phyloP scores from a whole-genome alignment of 129 eudicot species.

The Helichrysum umbraculigerum region DNA sequence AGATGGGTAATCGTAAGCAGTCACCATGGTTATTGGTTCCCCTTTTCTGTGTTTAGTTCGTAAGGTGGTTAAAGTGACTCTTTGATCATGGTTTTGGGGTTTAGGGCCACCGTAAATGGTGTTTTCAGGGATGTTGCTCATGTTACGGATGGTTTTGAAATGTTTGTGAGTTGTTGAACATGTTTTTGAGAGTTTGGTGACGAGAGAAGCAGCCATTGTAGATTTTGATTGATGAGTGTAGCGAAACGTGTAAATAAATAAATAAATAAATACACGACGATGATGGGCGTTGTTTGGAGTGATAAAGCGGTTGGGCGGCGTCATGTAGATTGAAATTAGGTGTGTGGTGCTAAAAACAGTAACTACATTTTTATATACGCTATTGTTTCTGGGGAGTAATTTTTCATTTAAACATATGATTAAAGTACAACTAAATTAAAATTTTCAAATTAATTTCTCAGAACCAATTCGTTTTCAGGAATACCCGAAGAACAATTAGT shows the following conservation, averaged over 20 bases:
- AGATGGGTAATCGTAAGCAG: conserved; percentile 94
- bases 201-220: conserved; percentile 26
- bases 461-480: too few species aligned
- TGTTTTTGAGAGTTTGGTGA: conserved; percentile 24
- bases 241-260: background rate
- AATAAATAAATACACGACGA: background rate
- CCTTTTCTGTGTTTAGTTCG: conserved; percentile 64
- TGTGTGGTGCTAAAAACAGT: background rate
- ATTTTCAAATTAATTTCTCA: too few species aligned
- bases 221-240: background rate
- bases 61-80: conserved; percentile 62
- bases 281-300: background rate
- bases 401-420: too few species aligned
- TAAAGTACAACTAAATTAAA: too few species aligned
- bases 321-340: background rate
- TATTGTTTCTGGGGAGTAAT: too few species aligned
- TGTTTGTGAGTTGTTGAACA: background rate
- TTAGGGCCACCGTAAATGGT: conserved; percentile 97
- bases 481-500: too few species aligned
- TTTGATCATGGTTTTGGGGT: conserved; percentile 62
- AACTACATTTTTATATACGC: too few species aligned
- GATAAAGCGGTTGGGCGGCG: background rate
- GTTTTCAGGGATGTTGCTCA: conserved; percentile 93
- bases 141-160: conserved; percentile 25
- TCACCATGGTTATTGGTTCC: conserved; percentile 86